Conservation (phyloP, 2,329 filamentous ascomycete genomes). For the Exophiala sideris region DNA sequence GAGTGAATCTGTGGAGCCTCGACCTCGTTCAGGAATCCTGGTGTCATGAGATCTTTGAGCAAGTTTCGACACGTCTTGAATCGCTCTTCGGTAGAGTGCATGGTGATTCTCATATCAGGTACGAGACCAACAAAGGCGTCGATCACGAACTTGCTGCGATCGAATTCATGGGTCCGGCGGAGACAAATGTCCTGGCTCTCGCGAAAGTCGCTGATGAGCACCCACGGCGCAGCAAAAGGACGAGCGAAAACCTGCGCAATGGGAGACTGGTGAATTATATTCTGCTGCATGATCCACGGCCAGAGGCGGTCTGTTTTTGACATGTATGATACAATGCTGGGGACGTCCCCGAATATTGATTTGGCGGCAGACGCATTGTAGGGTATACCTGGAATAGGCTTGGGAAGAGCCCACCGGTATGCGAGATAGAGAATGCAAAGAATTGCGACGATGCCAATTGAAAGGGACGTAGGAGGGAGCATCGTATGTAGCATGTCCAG, state of each 20-base stretch:
- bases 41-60: conserved; percentile 16
- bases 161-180: conserved; percentile 24
- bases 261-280: conserved; percentile 36
- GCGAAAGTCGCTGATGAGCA: conserved; percentile 37
- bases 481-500: too few species aligned
- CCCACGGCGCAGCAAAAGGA: conserved; percentile 42
- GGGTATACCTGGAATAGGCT: conserved; percentile 47
- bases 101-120: conserved; percentile 38
- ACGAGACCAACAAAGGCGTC: conserved; percentile 43
- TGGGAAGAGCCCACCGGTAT: conserved; percentile 34
- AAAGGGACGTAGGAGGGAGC: too few species aligned
- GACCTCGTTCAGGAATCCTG: conserved; percentile 31
- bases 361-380: conserved; percentile 39
- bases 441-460: too few species aligned
- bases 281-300: background rate
- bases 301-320: background rate
- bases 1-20: conserved; percentile 31
- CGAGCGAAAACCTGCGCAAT: conserved; percentile 49
- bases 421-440: background rate
- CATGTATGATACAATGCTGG: background rate
- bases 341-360: background rate
- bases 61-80: conserved; percentile 31
- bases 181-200: conserved; percentile 27
- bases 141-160: background rate
- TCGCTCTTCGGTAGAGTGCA: conserved; percentile 32